Conservation (phyloP, 768 basidiomycete species). For the Suillus lakei region DNA sequence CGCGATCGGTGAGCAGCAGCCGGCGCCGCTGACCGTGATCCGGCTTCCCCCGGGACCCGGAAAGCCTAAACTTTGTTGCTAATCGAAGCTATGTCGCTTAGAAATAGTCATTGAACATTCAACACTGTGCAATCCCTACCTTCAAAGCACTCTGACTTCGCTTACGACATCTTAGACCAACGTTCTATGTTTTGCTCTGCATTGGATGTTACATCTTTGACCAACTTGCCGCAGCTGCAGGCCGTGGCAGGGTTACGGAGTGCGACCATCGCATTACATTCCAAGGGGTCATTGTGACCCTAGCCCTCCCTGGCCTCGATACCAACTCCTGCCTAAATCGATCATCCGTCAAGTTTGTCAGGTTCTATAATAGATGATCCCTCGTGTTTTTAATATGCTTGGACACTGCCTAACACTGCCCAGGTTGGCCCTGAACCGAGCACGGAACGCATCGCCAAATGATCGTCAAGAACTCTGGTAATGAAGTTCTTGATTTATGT, state of each 20-base stretch:
- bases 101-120: background rate
- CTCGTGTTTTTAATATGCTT: conserved; percentile 4
- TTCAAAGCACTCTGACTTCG: background rate
- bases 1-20: background rate
- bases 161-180: background rate
- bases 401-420: background rate
- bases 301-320: background rate
- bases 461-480: background rate
- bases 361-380: background rate
- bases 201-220: background rate
- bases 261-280: background rate
- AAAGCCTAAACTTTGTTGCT: background rate
- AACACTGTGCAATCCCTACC: too few species aligned
- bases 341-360: background rate
- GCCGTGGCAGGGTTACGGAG: background rate
- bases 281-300: background rate
- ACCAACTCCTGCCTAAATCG: conserved; percentile 1
- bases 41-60: background rate
- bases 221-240: background rate
- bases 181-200: too few species aligned
- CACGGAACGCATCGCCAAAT: background rate
- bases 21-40: background rate
- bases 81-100: background rate
- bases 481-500: background rate
- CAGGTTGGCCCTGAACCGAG: background rate